A percentile compares a stretch with the other conserved stretches of the same genome.
Evolutionary conservation across 2,329 filamentous ascomycete genomes (phyloP).

Genomic region (Fusarium sp.): DNA sequence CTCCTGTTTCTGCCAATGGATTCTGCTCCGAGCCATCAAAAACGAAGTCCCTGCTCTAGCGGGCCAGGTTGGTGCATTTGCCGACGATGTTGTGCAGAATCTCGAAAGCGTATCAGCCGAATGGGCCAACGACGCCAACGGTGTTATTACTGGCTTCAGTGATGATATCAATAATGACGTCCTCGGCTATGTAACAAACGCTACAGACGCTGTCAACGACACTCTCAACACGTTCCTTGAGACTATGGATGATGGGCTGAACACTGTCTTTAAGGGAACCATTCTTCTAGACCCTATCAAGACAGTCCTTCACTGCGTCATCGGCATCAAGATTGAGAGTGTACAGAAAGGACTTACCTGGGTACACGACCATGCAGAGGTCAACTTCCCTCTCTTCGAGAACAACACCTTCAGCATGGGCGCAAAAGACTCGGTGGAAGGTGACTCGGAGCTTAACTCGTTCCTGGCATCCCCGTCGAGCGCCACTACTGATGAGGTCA

Average conservation of each 20-base stretch:
- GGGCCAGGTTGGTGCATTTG: constrained; percentile 81
- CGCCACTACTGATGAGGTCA: constrained; percentile 84
- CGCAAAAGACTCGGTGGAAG: constrained; percentile 70
- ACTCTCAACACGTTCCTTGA: constrained; percentile 87
- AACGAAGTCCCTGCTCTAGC: constrained; percentile 82
- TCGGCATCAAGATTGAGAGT: constrained; percentile 85
- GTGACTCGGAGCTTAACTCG: constrained; percentile 70
- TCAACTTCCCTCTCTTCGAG: constrained; percentile 81
- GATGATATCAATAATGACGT: constrained; percentile 84
- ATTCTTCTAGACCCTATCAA: constrained; percentile 82
- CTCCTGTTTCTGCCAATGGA: constrained; percentile 83
- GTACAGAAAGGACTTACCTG: constrained; percentile 93
- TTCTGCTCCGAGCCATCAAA: constrained; percentile 80
- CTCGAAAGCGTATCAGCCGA: constrained; percentile 78
- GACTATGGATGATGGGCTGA: constrained; percentile 79
- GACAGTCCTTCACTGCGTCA: constrained; percentile 86
- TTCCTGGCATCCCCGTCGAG: constrained; percentile 84
- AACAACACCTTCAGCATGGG: constrained; percentile 88
- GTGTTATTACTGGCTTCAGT: constrained; percentile 77
- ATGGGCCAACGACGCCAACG: constrained; percentile 84
- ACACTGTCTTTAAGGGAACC: constrained; percentile 84
- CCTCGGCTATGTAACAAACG: constrained; percentile 87
- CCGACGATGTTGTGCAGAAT: constrained; percentile 79
- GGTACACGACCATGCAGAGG: constrained; percentile 87
- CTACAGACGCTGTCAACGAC: constrained; percentile 83